These are phyloP conservation scores for Peniophora sp. DNA, from an alignment of 1,284 basidiomycete genomes.

Conservation along the genomic window DNA sequence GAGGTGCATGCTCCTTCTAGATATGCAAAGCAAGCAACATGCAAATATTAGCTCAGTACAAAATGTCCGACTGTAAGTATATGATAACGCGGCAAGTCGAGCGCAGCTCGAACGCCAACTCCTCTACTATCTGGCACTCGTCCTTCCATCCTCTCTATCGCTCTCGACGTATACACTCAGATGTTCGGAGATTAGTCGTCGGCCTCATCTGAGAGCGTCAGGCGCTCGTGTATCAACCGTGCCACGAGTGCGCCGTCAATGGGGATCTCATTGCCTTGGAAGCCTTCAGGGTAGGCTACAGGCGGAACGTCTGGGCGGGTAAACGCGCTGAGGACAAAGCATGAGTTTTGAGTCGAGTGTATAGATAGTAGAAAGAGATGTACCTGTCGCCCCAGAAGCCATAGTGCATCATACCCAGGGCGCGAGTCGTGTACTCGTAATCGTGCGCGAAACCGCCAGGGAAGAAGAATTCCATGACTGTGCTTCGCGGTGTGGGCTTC, in stretches of 20 bases:
- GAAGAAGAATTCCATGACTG: conserved; percentile 86
- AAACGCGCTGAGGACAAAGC: conserved; percentile 25
- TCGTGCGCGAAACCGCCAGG: conserved; percentile 81
- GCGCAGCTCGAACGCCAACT: no score
- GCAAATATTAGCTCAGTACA: no score
- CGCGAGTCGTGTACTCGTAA: conserved; percentile 76
- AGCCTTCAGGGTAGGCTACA: conserved; percentile 45
- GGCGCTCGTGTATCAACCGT: conserved; percentile 24
- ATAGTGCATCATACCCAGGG: conserved; percentile 78
- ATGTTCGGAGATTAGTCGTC: conserved; percentile 25
- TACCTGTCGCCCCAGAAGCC: conserved; percentile 71
- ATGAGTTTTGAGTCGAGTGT: background rate
- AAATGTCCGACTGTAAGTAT: no score
- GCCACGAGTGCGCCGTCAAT: conserved; percentile 38
- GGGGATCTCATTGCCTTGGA: conserved; percentile 53
- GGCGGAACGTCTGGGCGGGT: conserved; percentile 39
- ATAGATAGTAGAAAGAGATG: conserved; percentile 8
- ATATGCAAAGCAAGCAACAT: no score
- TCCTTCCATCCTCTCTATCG: no score
- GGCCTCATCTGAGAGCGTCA: conserved; percentile 30
- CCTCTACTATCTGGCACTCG: no score
- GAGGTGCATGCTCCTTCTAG: no score
- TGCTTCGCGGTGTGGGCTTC: conserved; percentile 64
- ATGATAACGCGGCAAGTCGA: no score
- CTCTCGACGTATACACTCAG: no score